A percentile compares a stretch with the other conserved stretches of the same genome.
Conservation (phyloP, 2,329 filamentous ascomycete species). For the Diaporthe sp. region DNA sequence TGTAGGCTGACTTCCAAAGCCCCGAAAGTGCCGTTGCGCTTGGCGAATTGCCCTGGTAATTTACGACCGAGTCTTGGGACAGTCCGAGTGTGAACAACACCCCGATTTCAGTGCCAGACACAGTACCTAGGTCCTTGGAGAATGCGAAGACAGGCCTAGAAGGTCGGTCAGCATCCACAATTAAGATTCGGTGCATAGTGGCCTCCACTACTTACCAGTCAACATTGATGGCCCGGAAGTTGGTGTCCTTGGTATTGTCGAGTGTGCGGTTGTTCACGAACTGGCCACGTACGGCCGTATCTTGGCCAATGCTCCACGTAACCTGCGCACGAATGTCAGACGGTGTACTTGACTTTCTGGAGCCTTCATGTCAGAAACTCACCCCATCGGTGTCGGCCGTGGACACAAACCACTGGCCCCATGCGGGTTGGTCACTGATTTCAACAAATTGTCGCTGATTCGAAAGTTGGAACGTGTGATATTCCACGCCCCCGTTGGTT, state of each 20-base stretch:
- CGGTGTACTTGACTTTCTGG: conserved; percentile 30
- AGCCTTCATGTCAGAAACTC: conserved; percentile 45
- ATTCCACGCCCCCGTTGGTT: conserved; percentile 65
- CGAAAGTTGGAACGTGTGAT: conserved; percentile 74
- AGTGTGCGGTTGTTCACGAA: conserved; percentile 77
- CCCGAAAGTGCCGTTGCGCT: conserved; percentile 75
- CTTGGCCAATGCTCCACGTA: conserved; percentile 79
- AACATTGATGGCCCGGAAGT: conserved; percentile 77
- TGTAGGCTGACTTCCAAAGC: conserved; percentile 83
- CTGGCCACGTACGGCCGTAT: conserved; percentile 73
- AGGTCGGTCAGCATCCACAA: conserved; percentile 25
- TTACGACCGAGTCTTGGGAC: conserved; percentile 81
- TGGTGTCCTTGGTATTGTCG: conserved; percentile 73
- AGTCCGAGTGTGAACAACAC: conserved; percentile 83
- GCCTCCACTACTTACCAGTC: conserved; percentile 57
- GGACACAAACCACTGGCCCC: conserved; percentile 85
- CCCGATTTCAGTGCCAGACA: conserved; percentile 54
- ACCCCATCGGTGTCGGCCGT: conserved; percentile 68
- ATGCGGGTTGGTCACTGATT: conserved; percentile 78
- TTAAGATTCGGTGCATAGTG: too few relatives aligned
- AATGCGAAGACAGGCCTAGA: conserved; percentile 85
- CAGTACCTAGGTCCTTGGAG: conserved; percentile 69
- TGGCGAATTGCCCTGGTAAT: conserved; percentile 78
- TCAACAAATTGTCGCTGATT: conserved; percentile 78
- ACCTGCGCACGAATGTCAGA: conserved; percentile 57